Evolutionary conservation across 306 rosid genomes (phyloP).

Genomic region (Trifolium fragiferum): DNA sequence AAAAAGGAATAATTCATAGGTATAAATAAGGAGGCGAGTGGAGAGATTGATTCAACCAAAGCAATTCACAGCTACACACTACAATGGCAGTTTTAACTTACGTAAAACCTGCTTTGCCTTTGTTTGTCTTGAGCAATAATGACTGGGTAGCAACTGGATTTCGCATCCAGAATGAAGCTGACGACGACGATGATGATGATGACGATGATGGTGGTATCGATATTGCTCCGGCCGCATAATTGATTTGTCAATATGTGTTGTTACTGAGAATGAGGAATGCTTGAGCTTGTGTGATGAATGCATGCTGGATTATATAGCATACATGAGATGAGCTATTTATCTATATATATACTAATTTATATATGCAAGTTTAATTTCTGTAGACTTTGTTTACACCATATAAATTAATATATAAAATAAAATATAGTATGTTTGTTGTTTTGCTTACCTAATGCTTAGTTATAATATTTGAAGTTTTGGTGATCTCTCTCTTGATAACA

Average conservation of each 20-base stretch:
- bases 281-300: constrained; percentile 11
- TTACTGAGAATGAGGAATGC: neutral
- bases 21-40: constrained; percentile 30
- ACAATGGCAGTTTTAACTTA: constrained; percentile 43
- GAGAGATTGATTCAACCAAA: constrained; percentile 36
- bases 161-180: constrained; percentile 19
- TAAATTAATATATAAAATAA: neutral
- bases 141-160: constrained; percentile 5
- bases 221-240: constrained; percentile 59
- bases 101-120: constrained; percentile 35
- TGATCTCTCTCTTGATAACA: neutral
- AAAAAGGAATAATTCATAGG: neutral
- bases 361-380: constrained; percentile 1
- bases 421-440: neutral
- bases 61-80: constrained; percentile 25
- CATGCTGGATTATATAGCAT: constrained; percentile 5
- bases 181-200: constrained; percentile 51
- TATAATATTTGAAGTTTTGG: constrained; percentile 4
- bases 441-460: neutral
- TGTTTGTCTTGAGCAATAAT: constrained; percentile 33
- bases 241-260: neutral
- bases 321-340: constrained; percentile 2
- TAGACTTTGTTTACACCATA: constrained; percentile 25
- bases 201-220: constrained; percentile 44
- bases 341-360: constrained; percentile 11